phyloP scores from a whole-genome alignment of 306 rosid species.

The Urtica urens region DNA sequence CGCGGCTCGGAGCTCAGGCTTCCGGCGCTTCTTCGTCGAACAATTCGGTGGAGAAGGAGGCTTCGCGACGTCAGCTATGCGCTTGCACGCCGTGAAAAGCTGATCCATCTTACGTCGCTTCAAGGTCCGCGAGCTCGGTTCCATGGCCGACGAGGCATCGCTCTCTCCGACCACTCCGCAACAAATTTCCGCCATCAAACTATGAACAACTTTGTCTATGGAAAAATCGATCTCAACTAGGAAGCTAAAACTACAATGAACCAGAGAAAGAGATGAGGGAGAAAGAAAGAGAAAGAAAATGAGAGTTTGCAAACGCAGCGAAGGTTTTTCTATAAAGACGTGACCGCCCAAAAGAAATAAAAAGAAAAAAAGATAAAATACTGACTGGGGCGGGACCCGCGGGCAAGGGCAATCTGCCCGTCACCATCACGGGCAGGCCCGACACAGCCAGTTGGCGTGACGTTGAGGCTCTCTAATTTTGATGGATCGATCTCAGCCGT shows the following conservation, averaged over 20 bases:
- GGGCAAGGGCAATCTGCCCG: constrained; percentile 59
- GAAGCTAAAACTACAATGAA: not conserved
- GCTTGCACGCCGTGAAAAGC: constrained; percentile 19
- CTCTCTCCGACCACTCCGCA: constrained; percentile 65
- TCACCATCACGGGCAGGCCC: constrained; percentile 68
- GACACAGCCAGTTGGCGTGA: constrained; percentile 66
- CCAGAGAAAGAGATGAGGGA: not conserved
- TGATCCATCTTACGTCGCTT: constrained; percentile 40
- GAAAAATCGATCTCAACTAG: not conserved
- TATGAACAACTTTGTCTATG: not conserved
- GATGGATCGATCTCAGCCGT: constrained; percentile 16
- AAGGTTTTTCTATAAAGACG: not conserved
- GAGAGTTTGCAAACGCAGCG: not conserved
- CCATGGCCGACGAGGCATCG: constrained; percentile 38
- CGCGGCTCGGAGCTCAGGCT: constrained; percentile 24
- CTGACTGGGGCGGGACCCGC: constrained; percentile 43
- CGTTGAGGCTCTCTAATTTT: constrained; percentile 37
- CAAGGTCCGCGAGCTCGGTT: constrained; percentile 21
- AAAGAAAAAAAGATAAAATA: constrained; percentile 13
- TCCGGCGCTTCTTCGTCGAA: constrained; percentile 5
- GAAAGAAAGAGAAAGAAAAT: not conserved
- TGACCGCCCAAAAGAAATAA: constrained; percentile 6
- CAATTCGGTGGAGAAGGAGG: not conserved
- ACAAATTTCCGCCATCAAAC: constrained; percentile 69
- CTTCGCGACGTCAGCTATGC: constrained; percentile 32